Base-by-base conservation (phyloP, 2,329 filamentous ascomycete genomes). In the Cladosporium cucumerinum region DNA sequence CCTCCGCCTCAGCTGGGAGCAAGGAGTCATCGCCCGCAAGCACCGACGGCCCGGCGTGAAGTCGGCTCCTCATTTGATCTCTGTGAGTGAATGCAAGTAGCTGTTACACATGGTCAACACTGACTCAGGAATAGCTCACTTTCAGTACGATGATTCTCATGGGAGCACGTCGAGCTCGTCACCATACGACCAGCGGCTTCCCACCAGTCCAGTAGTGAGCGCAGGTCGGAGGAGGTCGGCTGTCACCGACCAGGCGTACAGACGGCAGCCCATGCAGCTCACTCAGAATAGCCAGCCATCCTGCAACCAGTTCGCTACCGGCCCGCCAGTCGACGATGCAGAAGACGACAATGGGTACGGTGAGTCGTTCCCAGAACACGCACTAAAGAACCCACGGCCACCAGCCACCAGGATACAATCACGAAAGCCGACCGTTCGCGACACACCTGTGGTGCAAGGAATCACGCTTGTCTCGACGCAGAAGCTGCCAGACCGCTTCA, bases 401-500 rank as follows among this genome's bases (percentile, higher is more conserved):
- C 7, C 43, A 26, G 26, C 39, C 8, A 23, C 26, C 34, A 52
- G 28, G 16, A n/a, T 10, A 36, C 46, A 51, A 11, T 8, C 21
- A 18, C n/a, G 11, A 3, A 28, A 61, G 16, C 28, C n/a, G 26
- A 28, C 23, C 11, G 8, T 25, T 30, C 57, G 26, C 7, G 39
- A 36, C 12, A 39, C 75, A 7, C 81, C 83, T 1, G 72, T 81
- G 0, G 78, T 85, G 52, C 84, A 86, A 74, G 88, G 87, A 0
- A 87, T 90, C 66, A 78, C 80, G 46, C 81, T 90, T 16, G 78
- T 90, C 18, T 82, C 86, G 16, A 81, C 84, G 0, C 79, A 84
- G 65, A 81, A 84, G 12, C 79, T 95, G 0, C 88, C 91, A 2
- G 89, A 93, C 76, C 85, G 84, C 43, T 86, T 92, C 69, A 85